Evolutionary conservation across 2,329 filamentous ascomycete genomes (phyloP).

Genomic region (Ascomycota sp.): DNA sequence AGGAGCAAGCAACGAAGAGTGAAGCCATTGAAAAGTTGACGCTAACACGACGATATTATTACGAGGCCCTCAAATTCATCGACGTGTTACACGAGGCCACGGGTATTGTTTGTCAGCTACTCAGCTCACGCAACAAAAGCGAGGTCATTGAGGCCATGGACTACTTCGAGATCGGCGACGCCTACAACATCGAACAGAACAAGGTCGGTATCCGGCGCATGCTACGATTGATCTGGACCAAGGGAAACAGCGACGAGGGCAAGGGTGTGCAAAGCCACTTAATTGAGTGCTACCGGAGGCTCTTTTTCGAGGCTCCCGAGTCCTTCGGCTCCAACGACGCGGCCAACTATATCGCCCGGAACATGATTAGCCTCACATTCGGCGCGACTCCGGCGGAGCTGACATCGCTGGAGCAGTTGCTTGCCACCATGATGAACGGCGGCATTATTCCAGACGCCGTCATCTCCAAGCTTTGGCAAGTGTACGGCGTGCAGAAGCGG

Average conservation of each 20-base stretch:
- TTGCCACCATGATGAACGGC: conserved; percentile 95
- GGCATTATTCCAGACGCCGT: conserved; percentile 73
- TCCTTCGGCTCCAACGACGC: conserved; percentile 75
- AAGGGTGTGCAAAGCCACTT: conserved; percentile 94
- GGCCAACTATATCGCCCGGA: conserved; percentile 86
- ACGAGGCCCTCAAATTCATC: conserved; percentile 86
- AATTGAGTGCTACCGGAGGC: conserved; percentile 85
- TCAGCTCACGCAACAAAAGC: conserved; percentile 91
- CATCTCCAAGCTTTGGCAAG: conserved; percentile 86
- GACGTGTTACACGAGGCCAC: conserved; percentile 75
- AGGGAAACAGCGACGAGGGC: conserved; percentile 96
- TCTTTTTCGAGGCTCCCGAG: conserved; percentile 91
- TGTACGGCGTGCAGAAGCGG: conserved; percentile 83
- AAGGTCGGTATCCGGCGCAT: conserved; percentile 85
- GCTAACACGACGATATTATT: conserved; percentile 73
- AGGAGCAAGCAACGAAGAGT: conserved; percentile 71
- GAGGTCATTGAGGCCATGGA: conserved; percentile 99
- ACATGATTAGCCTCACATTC: conserved; percentile 98
- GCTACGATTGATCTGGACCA: conserved; percentile 96
- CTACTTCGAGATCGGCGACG: conserved; percentile 87
- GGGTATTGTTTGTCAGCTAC: conserved; percentile 60
- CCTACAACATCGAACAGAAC: conserved; percentile 88
- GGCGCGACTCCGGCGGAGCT: conserved; percentile 86
- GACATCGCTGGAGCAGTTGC: conserved; percentile 82
- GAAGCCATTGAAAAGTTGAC: conserved; percentile 78